A percentile compares a stretch with the other conserved stretches of the same genome.
Evolutionary conservation across 345 rosid genomes (phyloP).

Genomic region (Boechera retrofracta): DNA sequence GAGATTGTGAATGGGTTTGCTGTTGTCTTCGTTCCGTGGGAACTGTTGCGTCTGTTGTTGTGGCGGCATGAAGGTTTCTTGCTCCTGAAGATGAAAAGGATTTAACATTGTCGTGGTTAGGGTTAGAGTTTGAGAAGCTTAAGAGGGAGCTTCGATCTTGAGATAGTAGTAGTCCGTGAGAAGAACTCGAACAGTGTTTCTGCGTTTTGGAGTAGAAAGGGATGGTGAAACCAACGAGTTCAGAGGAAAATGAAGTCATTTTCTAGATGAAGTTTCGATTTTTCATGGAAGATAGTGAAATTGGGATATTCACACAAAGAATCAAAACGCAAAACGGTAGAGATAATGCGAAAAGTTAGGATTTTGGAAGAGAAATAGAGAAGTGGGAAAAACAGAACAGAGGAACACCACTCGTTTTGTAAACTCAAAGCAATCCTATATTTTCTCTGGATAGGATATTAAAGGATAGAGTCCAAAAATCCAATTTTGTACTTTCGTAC

Average conservation of each 20-base stretch:
- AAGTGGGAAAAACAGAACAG: background rate
- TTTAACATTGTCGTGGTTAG: constrained; percentile 16
- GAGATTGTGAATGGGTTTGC: constrained; percentile 56
- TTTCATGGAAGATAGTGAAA: constrained; percentile 2
- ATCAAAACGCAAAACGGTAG: background rate
- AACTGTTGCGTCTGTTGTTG: constrained; percentile 54
- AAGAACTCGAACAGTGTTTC: constrained; percentile 22
- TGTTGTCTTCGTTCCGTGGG: constrained; percentile 14
- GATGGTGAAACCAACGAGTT: constrained; percentile 44
- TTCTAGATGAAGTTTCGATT: constrained; percentile 1
- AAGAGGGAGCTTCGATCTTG: constrained; percentile 25
- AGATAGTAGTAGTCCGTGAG: constrained; percentile 7
- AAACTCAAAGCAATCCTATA: constrained; percentile 29
- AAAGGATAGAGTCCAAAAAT: background rate
- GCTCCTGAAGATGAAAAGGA: constrained; percentile 25
- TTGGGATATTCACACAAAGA: constrained; percentile 13
- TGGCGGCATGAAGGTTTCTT: constrained; percentile 29
- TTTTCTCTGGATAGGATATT: background rate
- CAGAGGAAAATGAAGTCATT: constrained; percentile 44
- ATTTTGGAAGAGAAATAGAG: background rate
- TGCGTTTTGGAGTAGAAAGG: constrained; percentile 43
- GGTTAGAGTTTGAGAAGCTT: constrained; percentile 36
- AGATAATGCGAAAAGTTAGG: background rate
- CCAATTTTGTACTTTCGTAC: background rate
- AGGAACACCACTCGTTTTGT: constrained; percentile 43